phyloP scores from a whole-genome alignment of 345 rosid genomes.

The Euphorbia pulcherrima region DNA sequence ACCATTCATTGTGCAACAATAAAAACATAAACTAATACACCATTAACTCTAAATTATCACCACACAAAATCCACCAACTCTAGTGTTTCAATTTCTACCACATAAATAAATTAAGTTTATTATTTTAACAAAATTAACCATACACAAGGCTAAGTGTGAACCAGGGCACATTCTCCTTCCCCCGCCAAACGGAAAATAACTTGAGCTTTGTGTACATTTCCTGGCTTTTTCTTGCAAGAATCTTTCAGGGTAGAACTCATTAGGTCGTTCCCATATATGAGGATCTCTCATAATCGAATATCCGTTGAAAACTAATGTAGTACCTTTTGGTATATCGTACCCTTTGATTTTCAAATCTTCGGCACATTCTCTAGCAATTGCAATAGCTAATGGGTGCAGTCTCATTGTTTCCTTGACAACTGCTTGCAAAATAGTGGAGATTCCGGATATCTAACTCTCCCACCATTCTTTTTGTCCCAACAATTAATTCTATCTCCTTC shows the following conservation, averaged over 20 bases:
- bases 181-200: slow-evolving; percentile 3
- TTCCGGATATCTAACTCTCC: slow-evolving; percentile 14
- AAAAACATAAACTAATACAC: too few species aligned
- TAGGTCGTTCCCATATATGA: not conserved
- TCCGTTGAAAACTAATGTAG: not conserved
- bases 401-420: not conserved
- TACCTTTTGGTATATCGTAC: slow-evolving; percentile 5
- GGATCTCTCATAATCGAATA: slow-evolving; percentile 20
- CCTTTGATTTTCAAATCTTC: slow-evolving; percentile 4
- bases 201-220: not conserved
- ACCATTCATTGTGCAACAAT: too few species aligned
- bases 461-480: slow-evolving; percentile 8
- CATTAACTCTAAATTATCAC: too few species aligned
- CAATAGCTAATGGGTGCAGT: not conserved
- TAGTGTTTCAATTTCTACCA: too few species aligned
- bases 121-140: not conserved
- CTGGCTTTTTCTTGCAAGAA: not conserved
- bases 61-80: too few species aligned
- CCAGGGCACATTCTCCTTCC: slow-evolving; percentile 22
- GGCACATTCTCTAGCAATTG: not conserved
- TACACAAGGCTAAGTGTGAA: not conserved
- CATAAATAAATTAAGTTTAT: too few species aligned
- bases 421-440: slow-evolving; percentile 14
- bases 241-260: slow-evolving; percentile 8
- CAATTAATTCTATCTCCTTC: slow-evolving; percentile 5